Base-by-base conservation (phyloP, 2,329 filamentous ascomycete species). In the Beauveria bassiana region DNA sequence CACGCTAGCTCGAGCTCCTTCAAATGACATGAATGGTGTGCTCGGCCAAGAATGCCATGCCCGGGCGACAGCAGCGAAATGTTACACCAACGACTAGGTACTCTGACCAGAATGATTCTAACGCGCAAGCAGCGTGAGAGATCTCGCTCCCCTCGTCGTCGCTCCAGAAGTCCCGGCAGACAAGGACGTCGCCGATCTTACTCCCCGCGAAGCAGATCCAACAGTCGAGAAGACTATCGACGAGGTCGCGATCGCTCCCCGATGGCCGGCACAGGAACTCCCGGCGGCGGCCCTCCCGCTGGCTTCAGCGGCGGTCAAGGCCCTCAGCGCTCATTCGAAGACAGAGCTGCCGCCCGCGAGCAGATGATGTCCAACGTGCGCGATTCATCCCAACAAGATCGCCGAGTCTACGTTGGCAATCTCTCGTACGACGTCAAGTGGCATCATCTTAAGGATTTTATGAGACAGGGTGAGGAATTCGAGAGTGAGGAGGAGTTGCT, bases 401-500 rank as follows among this genome's bases (percentile, higher is more conserved):
- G 95, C 73, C 93, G 95, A 68, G 95, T 99, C 85, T 99, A 99
- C 76, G 95, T 99, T 75, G 95, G 95, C 78, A 99, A 99, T 75
- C 84, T 99, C 70, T 95, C 93, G 55, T 99, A 99, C 81, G 95
- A 99, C 82, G 95, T 99, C 76, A 99, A 99, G 82, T 99, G 95
- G 95, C 93, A 98, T 81, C 95, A 98, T 73, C 86, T 99, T 66
- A 99, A 99, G 82, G 95, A 99, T 81, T 98, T 98, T 75, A 99
- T 99, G 95, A 90, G 95, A 85, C 91, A 96, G 86, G 93, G 95
- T 98, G 82, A 81, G 89, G 67, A 68, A 67, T 65, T 68, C 34
- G 57, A 64, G 66, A 67, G 63, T 62, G 64, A 55, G 66, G 67
- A 65, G 68, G 65, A 61, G 64, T 65, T 62, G 63, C 65, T 63